phyloP scores from a whole-genome alignment of 805 yeast species.

The Yamadazyma scolyti region DNA sequence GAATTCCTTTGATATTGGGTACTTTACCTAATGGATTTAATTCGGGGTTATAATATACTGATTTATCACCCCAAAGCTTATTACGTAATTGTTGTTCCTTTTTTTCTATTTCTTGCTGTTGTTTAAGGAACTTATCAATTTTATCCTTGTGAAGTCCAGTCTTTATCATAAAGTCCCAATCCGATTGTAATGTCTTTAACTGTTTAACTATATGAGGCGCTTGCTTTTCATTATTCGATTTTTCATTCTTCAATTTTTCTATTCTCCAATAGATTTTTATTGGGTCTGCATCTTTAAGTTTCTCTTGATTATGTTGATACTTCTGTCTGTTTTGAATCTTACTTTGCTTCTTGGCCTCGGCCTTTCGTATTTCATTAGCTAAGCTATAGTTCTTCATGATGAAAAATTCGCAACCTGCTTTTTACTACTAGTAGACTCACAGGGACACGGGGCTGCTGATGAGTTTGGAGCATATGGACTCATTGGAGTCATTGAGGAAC shows the following conservation, averaged over 20 bases:
- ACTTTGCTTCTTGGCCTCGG: conserved; percentile 32
- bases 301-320: conserved; percentile 20
- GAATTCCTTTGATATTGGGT: conserved; percentile 24
- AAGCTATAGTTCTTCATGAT: conserved; percentile 30
- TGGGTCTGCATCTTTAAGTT: conserved; percentile 30
- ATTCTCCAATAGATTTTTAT: conserved; percentile 29
- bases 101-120: conserved; percentile 14
- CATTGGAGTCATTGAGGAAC: conserved; percentile 39
- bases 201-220: conserved; percentile 14
- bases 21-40: conserved; percentile 60
- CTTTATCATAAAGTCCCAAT: conserved; percentile 36
- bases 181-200: conserved; percentile 28
- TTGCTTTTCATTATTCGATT: conserved; percentile 11
- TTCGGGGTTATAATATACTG: conserved; percentile 63
- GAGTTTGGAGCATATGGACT: conserved; percentile 18
- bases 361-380: conserved; percentile 33
- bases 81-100: conserved; percentile 13
- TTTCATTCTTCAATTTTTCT: conserved; percentile 21
- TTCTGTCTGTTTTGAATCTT: conserved; percentile 37
- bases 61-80: conserved; percentile 41
- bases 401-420: conserved; percentile 9
- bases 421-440: too few species aligned
- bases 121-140: conserved; percentile 19
- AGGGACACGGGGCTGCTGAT: too few species aligned
- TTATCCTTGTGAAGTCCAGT: conserved; percentile 31